Evolutionary conservation across 805 yeast species (phyloP), one percentile per base, ranked within the genome.

Genomic region (Candida anglica): DNA sequence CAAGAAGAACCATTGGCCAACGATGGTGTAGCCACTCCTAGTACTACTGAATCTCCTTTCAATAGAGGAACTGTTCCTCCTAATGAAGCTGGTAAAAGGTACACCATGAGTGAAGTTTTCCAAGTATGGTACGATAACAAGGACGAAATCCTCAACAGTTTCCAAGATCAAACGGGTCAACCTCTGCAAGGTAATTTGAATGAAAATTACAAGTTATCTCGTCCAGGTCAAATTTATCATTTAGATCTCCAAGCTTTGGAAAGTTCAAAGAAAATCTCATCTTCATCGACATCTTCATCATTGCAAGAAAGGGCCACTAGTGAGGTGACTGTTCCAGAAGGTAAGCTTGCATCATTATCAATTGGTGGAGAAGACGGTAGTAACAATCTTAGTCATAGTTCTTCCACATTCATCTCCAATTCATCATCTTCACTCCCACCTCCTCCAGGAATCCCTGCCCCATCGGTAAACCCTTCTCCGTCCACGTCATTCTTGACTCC

Each of bases 61-160:
- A 14, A 26, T n/a, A 27, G 34, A 10, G 28, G 15, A 18, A 33
- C 51, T 6, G 53, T 67, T 27, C 68, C 67, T 4, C 48, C 58
- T 10, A 72, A 69, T 42, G 54, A 54, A 17, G 64, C 58, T 11
- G 66, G 77, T 21, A 57, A 58, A 37, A 56, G 57, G 18, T 77
- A 79, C 45, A 47, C 75, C 5, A 58, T 76, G 53, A 66, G 69
- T 19, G 77, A 79, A 43, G 67, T 79, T 42, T 65, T 79, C 39
- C 58, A 67, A 15, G 69, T 77, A 9, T 79, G 80, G 72, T 52
- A 63, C 23, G 56, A 60, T 15, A 57, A 50, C 38, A 49, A 54
- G 37, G 56, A 47, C 32, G 44, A 41, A 16, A 50, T 56, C 30
- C 43, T 58, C 38, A 33, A 36, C 15, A 28, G 27, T 29, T 24